Conservation (phyloP, 306 rosid species). For the Nissolia schottii region DNA sequence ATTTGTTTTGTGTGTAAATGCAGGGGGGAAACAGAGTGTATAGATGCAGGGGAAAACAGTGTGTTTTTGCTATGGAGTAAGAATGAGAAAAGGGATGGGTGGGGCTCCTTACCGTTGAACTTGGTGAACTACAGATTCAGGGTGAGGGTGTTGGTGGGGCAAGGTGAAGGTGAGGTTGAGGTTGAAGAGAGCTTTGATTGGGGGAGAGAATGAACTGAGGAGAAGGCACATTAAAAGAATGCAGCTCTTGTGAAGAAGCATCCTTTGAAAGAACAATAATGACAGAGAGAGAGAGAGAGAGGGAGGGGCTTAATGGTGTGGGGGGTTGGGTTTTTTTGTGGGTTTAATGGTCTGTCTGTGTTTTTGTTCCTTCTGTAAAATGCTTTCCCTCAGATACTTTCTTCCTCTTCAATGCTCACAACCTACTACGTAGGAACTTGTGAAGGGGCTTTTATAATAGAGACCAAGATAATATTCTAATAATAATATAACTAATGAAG, state of each 20-base stretch:
- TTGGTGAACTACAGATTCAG: constrained; percentile 69
- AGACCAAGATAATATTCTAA: constrained; percentile 14
- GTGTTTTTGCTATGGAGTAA: not conserved
- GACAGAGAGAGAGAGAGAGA: too few relatives aligned
- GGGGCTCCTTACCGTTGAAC: constrained; percentile 66
- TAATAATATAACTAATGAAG: not conserved
- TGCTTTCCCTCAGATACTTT: constrained; percentile 28
- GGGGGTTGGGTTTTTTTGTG: not conserved
- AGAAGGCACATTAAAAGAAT: constrained; percentile 67
- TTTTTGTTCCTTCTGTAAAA: constrained; percentile 2
- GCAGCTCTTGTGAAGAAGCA: constrained; percentile 52
- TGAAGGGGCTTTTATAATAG: constrained; percentile 32
- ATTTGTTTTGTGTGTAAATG: not conserved
- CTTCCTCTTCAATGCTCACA: constrained; percentile 34
- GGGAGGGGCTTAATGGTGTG: not conserved
- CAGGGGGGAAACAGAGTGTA: too few relatives aligned
- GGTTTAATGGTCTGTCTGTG: not conserved
- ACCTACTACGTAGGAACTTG: constrained; percentile 12
- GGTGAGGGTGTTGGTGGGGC: constrained; percentile 82
- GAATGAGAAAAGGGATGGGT: not conserved
- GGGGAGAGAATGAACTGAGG: constrained; percentile 36
- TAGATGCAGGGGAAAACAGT: not conserved
- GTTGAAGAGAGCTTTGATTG: constrained; percentile 46
- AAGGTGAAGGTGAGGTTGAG: constrained; percentile 67
- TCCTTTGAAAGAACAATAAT: constrained; percentile 35